These are phyloP conservation scores for Annona squamosa DNA, from an alignment of 164 flowering plant genomes.

Conservation along the genomic window DNA sequence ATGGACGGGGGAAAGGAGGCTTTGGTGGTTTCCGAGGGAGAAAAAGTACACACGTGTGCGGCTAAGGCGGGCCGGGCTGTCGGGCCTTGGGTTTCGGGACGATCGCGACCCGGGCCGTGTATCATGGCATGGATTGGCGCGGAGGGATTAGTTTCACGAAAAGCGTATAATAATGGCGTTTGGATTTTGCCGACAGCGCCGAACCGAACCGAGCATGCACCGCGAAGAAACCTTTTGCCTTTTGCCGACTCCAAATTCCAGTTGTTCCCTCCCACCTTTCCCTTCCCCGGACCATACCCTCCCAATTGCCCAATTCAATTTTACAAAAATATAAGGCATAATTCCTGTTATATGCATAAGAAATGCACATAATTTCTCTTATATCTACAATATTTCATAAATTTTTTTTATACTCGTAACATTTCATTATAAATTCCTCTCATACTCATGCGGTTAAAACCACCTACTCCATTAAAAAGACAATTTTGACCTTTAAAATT, in stretches of 20 bases:
- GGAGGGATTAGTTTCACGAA: slow-evolving; percentile 4
- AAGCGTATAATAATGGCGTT: slow-evolving; percentile 5
- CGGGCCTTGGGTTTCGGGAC: slow-evolving; percentile 7
- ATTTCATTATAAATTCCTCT: no score
- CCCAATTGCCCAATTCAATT: no score
- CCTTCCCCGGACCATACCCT: no score
- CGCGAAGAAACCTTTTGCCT: not conserved
- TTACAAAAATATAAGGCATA: no score
- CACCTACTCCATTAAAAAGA: no score
- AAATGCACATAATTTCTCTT: no score
- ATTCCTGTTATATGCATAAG: no score
- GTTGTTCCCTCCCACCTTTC: not conserved
- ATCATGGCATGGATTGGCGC: not conserved
- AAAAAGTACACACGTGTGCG: slow-evolving; percentile 8
- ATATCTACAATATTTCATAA: no score
- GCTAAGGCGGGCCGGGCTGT: slow-evolving; percentile 1
- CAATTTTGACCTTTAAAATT: no score
- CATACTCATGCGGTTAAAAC: no score
- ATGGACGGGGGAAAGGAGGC: not conserved
- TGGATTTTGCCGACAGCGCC: slow-evolving; percentile 5
- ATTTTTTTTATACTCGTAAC: no score
- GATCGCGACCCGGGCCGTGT: not conserved
- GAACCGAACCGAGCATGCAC: not conserved
- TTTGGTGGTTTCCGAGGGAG: not conserved
- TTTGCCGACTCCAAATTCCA: not conserved